phyloP scores from a whole-genome alignment of 768 basidiomycete species.

The Auriscalpium orientale region DNA sequence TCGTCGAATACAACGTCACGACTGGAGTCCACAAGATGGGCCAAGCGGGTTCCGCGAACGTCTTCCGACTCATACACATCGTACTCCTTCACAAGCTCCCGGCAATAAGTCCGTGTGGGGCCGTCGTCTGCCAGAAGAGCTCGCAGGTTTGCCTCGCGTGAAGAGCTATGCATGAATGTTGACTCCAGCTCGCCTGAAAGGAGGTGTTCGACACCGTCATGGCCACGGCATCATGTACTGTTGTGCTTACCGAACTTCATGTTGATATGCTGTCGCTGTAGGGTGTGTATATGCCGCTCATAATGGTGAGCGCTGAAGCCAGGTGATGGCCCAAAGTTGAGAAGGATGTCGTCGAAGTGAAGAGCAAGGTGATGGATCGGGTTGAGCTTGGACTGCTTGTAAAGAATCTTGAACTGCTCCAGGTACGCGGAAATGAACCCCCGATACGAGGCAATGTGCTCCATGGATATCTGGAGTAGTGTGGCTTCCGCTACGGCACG shows the following conservation, averaged over 20 bases:
- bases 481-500: slow-evolving; percentile 18
- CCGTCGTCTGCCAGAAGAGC: no score
- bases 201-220: neutral
- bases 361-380: slow-evolving; percentile 27
- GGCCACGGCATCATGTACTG: neutral
- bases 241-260: slow-evolving; percentile 11
- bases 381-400: slow-evolving; percentile 17
- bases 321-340: slow-evolving; percentile 24
- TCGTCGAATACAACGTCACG: no score
- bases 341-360: slow-evolving; percentile 22
- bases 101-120: no score
- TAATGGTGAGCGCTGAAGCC: slow-evolving; percentile 4
- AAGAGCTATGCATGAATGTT: slow-evolving; percentile 4
- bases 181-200: slow-evolving; percentile 8
- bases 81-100: neutral
- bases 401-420: slow-evolving; percentile 13
- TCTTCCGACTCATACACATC: neutral
- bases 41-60: neutral
- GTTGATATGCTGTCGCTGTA: slow-evolving; percentile 18
- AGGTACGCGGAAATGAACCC: slow-evolving; percentile 17
- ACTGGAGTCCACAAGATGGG: neutral
- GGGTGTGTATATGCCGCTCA: slow-evolving; percentile 13
- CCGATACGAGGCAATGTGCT: neutral
- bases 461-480: slow-evolving; percentile 8
- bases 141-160: slow-evolving; percentile 1